A percentile compares a stretch with the other conserved stretches of the same genome.
Evolutionary conservation across 1,139 yeast species (phyloP).

Genomic region (Zygoascus hellenicus): DNA sequence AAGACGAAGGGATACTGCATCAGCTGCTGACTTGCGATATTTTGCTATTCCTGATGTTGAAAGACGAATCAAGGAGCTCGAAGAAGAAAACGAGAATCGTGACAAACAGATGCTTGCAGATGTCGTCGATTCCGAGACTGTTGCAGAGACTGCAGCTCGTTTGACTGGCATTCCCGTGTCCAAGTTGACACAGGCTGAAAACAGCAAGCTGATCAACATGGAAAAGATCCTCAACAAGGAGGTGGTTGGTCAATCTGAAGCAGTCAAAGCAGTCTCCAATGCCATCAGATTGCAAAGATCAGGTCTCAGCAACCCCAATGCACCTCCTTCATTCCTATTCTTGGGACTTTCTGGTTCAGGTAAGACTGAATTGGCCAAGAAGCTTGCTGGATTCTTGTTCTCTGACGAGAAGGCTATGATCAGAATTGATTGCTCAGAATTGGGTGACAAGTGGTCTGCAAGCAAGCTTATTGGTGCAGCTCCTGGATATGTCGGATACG

Average conservation of each 20-base stretch:
- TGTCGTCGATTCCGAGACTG: slow-evolving; percentile 88
- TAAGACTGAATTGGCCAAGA: slow-evolving; percentile 96
- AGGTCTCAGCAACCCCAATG: slow-evolving; percentile 93
- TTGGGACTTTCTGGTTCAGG: slow-evolving; percentile 97
- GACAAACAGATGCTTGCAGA: slow-evolving; percentile 70
- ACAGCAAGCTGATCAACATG: slow-evolving; percentile 88
- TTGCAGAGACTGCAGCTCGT: slow-evolving; percentile 95
- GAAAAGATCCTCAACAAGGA: slow-evolving; percentile 74
- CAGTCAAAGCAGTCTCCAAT: slow-evolving; percentile 92
- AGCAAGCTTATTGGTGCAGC: slow-evolving; percentile 95
- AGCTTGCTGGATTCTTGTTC: slow-evolving; percentile 89
- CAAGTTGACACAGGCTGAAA: slow-evolving; percentile 92
- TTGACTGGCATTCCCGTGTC: slow-evolving; percentile 98
- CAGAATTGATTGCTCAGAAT: slow-evolving; percentile 95
- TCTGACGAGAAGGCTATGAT: slow-evolving; percentile 96
- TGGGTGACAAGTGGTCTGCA: slow-evolving; percentile 91
- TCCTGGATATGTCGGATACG: slow-evolving; percentile 97
- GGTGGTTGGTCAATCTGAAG: slow-evolving; percentile 95
- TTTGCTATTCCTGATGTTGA: slow-evolving; percentile 94
- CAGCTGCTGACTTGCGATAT: slow-evolving; percentile 92
- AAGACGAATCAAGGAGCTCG: slow-evolving; percentile 69
- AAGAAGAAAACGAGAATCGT: slow-evolving; percentile 64
- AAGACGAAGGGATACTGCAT: slow-evolving; percentile 88
- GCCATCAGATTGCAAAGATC: slow-evolving; percentile 91
- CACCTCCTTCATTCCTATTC: slow-evolving; percentile 93